phyloP scores from a whole-genome alignment of 1,284 basidiomycete species.

The Vanrija sp. region DNA sequence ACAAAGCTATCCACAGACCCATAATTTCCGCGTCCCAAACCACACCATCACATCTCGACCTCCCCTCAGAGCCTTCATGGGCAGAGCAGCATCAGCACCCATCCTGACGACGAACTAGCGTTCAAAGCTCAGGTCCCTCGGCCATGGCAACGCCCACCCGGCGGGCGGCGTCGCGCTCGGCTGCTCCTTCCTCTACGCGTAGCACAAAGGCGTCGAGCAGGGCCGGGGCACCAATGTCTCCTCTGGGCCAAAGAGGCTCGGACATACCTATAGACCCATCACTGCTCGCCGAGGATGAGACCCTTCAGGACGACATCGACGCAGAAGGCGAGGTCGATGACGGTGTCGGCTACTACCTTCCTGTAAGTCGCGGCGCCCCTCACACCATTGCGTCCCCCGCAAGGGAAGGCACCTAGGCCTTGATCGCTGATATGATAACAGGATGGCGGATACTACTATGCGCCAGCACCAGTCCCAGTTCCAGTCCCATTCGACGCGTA shows the following conservation, averaged over 20 bases:
- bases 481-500: too few relatives aligned
- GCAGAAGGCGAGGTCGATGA: slow-evolving; percentile 21
- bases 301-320: slow-evolving; percentile 16
- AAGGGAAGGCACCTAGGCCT: too few relatives aligned
- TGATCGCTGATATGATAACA: too few relatives aligned
- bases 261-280: slow-evolving; percentile 17
- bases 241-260: slow-evolving; percentile 1
- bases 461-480: too few relatives aligned
- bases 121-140: background rate
- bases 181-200: slow-evolving; percentile 13
- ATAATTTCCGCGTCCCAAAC: background rate
- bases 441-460: too few relatives aligned
- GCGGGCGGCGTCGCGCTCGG: slow-evolving; percentile 15
- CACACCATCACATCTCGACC: background rate
- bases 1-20: background rate
- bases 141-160: slow-evolving; percentile 17
- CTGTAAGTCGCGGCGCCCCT: slow-evolving; percentile 9
- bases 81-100: background rate
- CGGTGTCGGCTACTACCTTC: slow-evolving; percentile 18
- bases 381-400: too few relatives aligned
- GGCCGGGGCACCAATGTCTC: slow-evolving; percentile 1
- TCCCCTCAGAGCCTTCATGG: background rate
- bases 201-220: background rate
- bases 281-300: slow-evolving; percentile 3
- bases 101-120: background rate